phyloP scores from a whole-genome alignment of 2,329 filamentous ascomycete species.

The Trichophyton rubrum region DNA sequence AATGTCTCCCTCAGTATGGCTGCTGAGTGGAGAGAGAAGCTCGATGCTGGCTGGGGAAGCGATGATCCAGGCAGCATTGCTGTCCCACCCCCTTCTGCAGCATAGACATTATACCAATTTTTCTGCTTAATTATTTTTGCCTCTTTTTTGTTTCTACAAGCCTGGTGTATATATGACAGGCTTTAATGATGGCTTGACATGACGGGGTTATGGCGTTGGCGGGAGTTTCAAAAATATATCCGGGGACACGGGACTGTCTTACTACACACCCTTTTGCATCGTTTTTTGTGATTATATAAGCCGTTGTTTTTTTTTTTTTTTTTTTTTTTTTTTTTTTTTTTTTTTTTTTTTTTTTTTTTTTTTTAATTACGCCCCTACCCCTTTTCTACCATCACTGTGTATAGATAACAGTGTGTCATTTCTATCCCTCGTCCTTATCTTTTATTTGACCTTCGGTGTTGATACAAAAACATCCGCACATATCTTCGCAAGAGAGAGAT shows the following conservation, averaged over 20 bases:
- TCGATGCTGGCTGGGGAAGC: slow-evolving; percentile 29
- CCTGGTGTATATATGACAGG: neutral
- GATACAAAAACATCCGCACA: neutral
- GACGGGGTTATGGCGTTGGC: neutral
- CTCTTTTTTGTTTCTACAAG: neutral
- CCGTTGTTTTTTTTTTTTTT: neutral
- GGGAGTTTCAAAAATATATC: neutral
- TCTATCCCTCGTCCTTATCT: neutral
- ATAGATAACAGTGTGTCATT: neutral
- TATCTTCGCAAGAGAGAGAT: neutral
- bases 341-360: too few species aligned
- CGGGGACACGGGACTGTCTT: neutral
- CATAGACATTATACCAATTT: neutral
- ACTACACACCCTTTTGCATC: neutral
- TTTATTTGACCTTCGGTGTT: neutral
- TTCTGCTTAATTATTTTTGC: too few species aligned
- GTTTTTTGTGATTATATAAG: neutral
- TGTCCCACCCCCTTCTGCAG: neutral
- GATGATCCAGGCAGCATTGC: neutral
- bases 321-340: neutral
- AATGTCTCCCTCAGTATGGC: slow-evolving; percentile 53
- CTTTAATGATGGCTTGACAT: neutral
- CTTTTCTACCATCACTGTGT: neutral
- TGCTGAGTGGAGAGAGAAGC: slow-evolving; percentile 41
- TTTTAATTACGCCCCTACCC: neutral